Base-by-base conservation (phyloP, 208 protist species). In the Zelonia costaricensis region DNA sequence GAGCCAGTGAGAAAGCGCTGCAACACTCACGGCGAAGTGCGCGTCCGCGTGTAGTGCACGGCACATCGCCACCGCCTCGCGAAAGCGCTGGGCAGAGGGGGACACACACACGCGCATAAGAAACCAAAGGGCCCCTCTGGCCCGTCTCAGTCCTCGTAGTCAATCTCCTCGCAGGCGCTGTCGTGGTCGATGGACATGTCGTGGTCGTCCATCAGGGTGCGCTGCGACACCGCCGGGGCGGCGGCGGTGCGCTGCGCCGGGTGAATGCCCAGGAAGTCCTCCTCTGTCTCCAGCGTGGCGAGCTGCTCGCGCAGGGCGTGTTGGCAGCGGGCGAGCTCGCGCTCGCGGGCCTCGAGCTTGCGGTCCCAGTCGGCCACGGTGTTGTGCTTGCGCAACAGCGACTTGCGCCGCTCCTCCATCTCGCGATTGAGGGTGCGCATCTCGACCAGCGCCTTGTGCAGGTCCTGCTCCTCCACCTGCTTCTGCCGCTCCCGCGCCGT, bases 121-220 rank as follows among this genome's bases (percentile, higher is more conserved):
- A 6, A 42, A 12, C 22, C 51, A 44, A 6, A 30, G 35, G 0
- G 6, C 20, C n/a, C 4, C 51, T n/a, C 1, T 12, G 51, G 5
- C 8, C 1, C 5, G 10, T 8, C 22, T 57, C 51, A 57, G 13
- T 76, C 78, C 12, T 91, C 88, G 30, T 85, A 53, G 44, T 95
- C 82, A 44, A 95, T 92, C 42, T 95, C 89, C 39, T 93, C 90
- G 25, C 81, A 77, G 18, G 82, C 72, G 20, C 67, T 76, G 53
- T 95, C 90, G 35, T 82, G 80, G n/a, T 91, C 78, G 57, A 95
- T 95, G 30, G 76, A 80, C 90, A 95, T 95, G 64, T 92, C 85
- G 49, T 92, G 61, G 46, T 95, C 86, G 57, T 95, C 90, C 90
- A 95, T 93, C 8, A 95, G 74, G 7, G 79, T 82, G 1, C 86